phyloP scores from a whole-genome alignment of 257 asterid genomes.

The Cordia subcordata region DNA sequence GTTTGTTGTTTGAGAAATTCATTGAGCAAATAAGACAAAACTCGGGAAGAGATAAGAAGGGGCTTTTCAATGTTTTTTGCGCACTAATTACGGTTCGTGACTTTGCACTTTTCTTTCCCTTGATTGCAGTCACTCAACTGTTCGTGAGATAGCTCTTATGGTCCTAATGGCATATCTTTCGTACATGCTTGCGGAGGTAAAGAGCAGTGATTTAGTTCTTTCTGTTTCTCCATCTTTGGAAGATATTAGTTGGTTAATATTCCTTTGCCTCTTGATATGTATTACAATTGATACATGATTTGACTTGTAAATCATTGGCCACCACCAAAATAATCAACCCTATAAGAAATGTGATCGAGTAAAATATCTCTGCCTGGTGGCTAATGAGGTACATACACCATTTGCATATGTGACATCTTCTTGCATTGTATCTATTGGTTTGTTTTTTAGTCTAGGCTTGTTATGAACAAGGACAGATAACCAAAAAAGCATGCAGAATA shows the following conservation, averaged over 20 bases:
- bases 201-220: not conserved
- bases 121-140: constrained; percentile 69
- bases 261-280: not conserved
- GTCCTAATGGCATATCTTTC: constrained; percentile 88
- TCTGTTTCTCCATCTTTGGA: not conserved
- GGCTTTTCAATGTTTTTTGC: too few relatives aligned
- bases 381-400: too few relatives aligned
- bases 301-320: not conserved
- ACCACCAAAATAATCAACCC: not conserved
- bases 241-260: not conserved
- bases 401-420: too few relatives aligned
- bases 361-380: too few relatives aligned
- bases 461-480: too few relatives aligned
- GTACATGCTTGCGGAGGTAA: constrained; percentile 97
- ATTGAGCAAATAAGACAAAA: not conserved
- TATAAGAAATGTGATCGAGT: not conserved
- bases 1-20: not conserved
- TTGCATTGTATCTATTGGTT: too few relatives aligned
- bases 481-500: too few relatives aligned
- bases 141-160: constrained; percentile 88
- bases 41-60: not conserved
- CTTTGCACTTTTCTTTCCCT: constrained; percentile 11
- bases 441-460: too few relatives aligned
- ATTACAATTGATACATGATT: not conserved
- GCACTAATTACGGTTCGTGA: not conserved